Conservation (phyloP, 768 basidiomycete genomes). For the Russula sp. region DNA sequence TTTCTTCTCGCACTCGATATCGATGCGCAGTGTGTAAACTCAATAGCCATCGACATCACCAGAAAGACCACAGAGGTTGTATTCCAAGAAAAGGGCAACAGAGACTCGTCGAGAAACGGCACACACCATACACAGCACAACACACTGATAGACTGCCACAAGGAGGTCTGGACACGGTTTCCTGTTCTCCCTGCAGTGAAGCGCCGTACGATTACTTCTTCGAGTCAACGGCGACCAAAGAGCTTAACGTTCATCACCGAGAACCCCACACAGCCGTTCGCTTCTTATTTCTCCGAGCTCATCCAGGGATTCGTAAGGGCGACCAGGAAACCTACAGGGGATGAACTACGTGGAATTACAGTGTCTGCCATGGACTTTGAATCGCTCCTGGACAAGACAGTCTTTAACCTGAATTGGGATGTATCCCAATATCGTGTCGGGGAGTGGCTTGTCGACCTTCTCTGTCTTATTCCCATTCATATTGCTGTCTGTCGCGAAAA, state of each 20-base stretch:
- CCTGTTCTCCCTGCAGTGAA: slow-evolving; percentile 22
- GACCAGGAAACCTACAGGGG: slow-evolving; percentile 53
- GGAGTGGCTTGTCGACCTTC: slow-evolving; percentile 59
- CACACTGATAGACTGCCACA: slow-evolving; percentile 16
- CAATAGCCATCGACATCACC: slow-evolving; percentile 51
- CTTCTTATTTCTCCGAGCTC: slow-evolving; percentile 46
- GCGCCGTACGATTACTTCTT: slow-evolving; percentile 21
- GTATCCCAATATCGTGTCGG: slow-evolving; percentile 47
- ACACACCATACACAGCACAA: slow-evolving; percentile 42
- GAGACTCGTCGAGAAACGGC: slow-evolving; percentile 24
- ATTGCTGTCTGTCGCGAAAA: slow-evolving; percentile 47
- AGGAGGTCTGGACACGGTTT: slow-evolving; percentile 21
- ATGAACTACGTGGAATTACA: slow-evolving; percentile 37
- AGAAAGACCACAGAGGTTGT: slow-evolving; percentile 54
- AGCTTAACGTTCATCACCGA: slow-evolving; percentile 47
- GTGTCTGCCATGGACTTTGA: slow-evolving; percentile 38
- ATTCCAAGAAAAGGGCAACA: slow-evolving; percentile 46
- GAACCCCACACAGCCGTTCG: slow-evolving; percentile 38
- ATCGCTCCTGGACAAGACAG: slow-evolving; percentile 30
- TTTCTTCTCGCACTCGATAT: slow-evolving; percentile 46
- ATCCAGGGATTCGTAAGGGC: slow-evolving; percentile 46
- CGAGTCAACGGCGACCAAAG: slow-evolving; percentile 35
- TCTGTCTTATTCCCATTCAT: slow-evolving; percentile 65
- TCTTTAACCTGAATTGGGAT: slow-evolving; percentile 17
- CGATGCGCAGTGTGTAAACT: slow-evolving; percentile 38